Evolutionary conservation across 305 asterid genomes (phyloP).

Genomic region (Fraxinus latifolia): DNA sequence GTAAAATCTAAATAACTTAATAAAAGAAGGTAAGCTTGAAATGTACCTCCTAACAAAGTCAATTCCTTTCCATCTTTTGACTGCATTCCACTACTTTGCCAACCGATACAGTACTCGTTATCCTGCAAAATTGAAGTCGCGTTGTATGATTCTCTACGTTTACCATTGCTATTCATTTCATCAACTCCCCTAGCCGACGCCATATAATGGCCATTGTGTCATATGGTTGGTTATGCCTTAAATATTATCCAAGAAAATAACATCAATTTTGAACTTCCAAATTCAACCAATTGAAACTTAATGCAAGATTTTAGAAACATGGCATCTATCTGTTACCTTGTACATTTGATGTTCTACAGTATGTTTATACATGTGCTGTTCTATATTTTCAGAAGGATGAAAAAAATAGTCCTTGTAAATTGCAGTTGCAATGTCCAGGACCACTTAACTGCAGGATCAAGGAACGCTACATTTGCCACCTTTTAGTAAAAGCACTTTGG

Average conservation of each 20-base stretch:
- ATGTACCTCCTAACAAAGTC: constrained; percentile 75
- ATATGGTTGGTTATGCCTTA: neutral
- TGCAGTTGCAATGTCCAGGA: neutral
- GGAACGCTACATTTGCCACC: neutral
- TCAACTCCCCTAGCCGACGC: neutral
- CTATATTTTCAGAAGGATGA: neutral
- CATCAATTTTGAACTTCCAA: neutral
- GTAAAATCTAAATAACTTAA: neutral
- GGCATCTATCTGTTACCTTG: neutral
- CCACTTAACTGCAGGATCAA: neutral
- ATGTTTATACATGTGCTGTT: neutral
- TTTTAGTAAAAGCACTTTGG: constrained; percentile 6
- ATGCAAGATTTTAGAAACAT: neutral
- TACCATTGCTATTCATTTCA: neutral
- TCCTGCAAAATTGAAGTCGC: constrained; percentile 37
- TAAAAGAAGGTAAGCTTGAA: constrained; percentile 3
- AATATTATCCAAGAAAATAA: neutral
- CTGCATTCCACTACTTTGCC: constrained; percentile 84
- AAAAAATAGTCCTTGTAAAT: neutral
- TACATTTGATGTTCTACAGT: neutral
- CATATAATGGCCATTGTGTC: neutral
- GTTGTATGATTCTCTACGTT: neutral
- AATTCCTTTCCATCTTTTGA: constrained; percentile 75
- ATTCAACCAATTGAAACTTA: neutral
- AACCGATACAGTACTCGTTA: constrained; percentile 78